phyloP scores from a whole-genome alignment of 1,139 yeast species.

The Tardiomyces digboiensis region DNA sequence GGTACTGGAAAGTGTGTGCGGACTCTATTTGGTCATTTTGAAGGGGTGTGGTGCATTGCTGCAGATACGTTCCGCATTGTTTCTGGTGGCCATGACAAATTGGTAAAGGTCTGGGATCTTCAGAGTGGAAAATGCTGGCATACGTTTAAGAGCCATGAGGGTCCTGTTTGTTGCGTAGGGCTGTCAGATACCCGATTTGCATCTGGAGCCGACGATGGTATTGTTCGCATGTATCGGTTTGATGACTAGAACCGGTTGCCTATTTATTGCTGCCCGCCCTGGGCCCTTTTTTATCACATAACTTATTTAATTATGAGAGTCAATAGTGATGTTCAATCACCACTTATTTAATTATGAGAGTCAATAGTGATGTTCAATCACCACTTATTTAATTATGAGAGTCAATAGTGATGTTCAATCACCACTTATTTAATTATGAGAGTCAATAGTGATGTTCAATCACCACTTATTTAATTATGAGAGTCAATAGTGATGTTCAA shows the following conservation, averaged over 20 bases:
- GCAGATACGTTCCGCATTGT: constrained; percentile 93
- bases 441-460: too few species aligned
- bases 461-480: too few species aligned
- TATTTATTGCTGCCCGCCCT: not conserved
- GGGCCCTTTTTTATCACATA: too few species aligned
- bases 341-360: too few species aligned
- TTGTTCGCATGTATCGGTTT: constrained; percentile 73
- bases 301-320: too few species aligned
- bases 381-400: too few species aligned
- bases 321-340: too few species aligned
- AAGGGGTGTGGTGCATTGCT: constrained; percentile 95
- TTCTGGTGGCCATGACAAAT: constrained; percentile 87
- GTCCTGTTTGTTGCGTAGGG: constrained; percentile 81
- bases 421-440: too few species aligned
- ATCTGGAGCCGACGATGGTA: constrained; percentile 83
- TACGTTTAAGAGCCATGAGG: constrained; percentile 68
- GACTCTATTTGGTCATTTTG: constrained; percentile 95
- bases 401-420: too few species aligned
- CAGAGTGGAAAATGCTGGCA: constrained; percentile 92
- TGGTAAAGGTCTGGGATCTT: constrained; percentile 91
- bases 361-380: too few species aligned
- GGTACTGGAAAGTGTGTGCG: constrained; percentile 78
- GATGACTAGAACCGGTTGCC: constrained; percentile 23
- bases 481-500: too few species aligned
- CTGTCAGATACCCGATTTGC: constrained; percentile 85